These are phyloP conservation scores for Zygosaccharomyces pseudorouxii DNA, from an alignment of 805 yeast species.

Conservation along the genomic window DNA sequence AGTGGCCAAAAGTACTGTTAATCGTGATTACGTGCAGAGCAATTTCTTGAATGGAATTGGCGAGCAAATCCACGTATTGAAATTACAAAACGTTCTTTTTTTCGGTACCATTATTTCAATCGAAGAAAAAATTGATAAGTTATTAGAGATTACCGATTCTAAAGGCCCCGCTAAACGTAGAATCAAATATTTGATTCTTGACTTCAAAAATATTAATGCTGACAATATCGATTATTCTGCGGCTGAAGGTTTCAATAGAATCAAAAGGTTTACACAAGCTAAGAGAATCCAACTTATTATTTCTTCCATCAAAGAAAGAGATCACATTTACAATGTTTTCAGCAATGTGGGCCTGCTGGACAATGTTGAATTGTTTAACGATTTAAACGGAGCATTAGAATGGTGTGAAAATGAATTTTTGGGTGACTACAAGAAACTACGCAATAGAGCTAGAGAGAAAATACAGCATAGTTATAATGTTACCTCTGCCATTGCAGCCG, in stretches of 20 bases:
- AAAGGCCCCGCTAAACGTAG: constrained; percentile 43
- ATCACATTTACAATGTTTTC: constrained; percentile 63
- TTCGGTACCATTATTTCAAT: constrained; percentile 95
- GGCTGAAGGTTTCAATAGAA: constrained; percentile 89
- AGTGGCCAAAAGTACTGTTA: constrained; percentile 86
- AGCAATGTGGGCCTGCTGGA: constrained; percentile 80
- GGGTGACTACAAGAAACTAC: constrained; percentile 35
- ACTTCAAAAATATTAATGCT: constrained; percentile 73
- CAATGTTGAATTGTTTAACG: constrained; percentile 56
- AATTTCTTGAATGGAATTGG: constrained; percentile 82
- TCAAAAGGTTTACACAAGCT: constrained; percentile 69
- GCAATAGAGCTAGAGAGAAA: constrained; percentile 25
- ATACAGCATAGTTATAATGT: constrained; percentile 11
- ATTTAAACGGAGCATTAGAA: constrained; percentile 83
- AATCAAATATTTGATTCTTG: constrained; percentile 75
- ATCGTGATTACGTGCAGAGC: constrained; percentile 85
- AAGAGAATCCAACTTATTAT: constrained; percentile 68
- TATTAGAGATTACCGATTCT: constrained; percentile 50
- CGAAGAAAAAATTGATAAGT: constrained; percentile 64
- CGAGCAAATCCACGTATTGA: constrained; percentile 81
- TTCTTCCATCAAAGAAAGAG: constrained; percentile 68
- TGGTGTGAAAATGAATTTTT: constrained; percentile 95
- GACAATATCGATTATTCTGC: constrained; percentile 83
- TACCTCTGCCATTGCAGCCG: constrained; percentile 11
- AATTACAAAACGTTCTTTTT: constrained; percentile 82